Base-by-base conservation (phyloP, 371 early-diverging fungal genomes). In the Mortierella sp. region DNA sequence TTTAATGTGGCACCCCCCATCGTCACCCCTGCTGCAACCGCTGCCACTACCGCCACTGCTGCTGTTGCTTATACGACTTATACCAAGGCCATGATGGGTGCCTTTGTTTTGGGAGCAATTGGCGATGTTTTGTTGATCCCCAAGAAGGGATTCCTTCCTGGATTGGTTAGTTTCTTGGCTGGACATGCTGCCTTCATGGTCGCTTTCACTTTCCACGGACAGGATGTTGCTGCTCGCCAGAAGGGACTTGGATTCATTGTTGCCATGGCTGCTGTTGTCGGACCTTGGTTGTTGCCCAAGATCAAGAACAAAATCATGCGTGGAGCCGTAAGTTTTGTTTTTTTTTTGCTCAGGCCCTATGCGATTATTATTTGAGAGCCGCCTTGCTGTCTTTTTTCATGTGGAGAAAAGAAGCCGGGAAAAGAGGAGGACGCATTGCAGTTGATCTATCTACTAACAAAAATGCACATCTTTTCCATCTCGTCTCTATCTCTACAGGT, bases 171-270 rank as follows among this genome's bases (percentile, higher is more conserved):
- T 53, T 86, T 86, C 80, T 61, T 82, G 82, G 71, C 75, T 3
- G 86, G 86, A 13, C 82, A 82, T 70, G 82, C 86, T 9, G 86
- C 86, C 24, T 81, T 82, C 54, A 86, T 86, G 86, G 77, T 86
- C 14, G 86, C 86, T 11, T 86, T 86, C 31, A 82, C 82, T 44
- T 79, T 86, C 73, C 86, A 86, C 34, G 86, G 86, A 24, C 86
- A 86, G 82, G 82, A 86, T 14, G 40, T 0, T 24, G 37, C 44
- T 43, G 71, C 82, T 1, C 54, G 69, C 24, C 79, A 82, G 54
- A 73, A 67, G 57, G 86, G 77, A 26, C 13, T 77, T 5, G 77
- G 77, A 14, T 79, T 86, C 43, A 67, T 82, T 59, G 77, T 82
- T 3, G 73, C 77, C 28, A 75, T 86, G 74, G 82, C 79, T 11